Base-by-base conservation (phyloP, 768 basidiomycete species). In the Amylocystis lapponica region DNA sequence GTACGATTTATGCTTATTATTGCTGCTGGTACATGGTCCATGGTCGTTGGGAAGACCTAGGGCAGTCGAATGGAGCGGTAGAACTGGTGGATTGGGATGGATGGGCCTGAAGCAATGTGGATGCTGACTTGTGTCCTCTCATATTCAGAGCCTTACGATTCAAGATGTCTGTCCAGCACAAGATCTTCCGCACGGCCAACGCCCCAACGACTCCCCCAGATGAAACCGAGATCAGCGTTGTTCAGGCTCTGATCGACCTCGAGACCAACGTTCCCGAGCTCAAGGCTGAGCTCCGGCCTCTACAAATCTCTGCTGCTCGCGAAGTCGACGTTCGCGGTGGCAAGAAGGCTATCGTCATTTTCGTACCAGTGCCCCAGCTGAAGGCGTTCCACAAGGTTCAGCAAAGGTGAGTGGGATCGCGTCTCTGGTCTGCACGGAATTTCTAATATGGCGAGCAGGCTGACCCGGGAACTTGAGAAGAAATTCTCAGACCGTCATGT, bases 401-500 rank as follows among this genome's bases (percentile, higher is more conserved):
- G 72, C 83, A 83, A 64, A 86, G 94, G 93, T 96, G 61, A 44
- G 75, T 56, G n/a, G n/a, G n/a, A n/a, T n/a, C n/a, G n/a, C n/a
- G n/a, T n/a, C n/a, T n/a, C n/a, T n/a, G n/a, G 6, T 48, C 49
- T 29, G 23, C 34, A 16, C 22, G 11, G 9, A 13, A 26, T 11
- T 35, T 19, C 25, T 27, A 39, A n/a, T n/a, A n/a, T n/a, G n/a
- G n/a, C n/a, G n/a, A n/a, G 29, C 61, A 98, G 95, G 67, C 86
- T 98, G 63, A 97, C 95, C 49, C 86, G 95, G 42, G 95, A 98
- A 66, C 80, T 99, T 61, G 96, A 99, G 82, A 99, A 99, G 82
- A 99, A 99, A 72, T 97, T 99, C 75, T 91, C 96, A 35, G 96
- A 98, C 74, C 83, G 93, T 65, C 94, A 98, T 71, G 92, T 99